These are phyloP conservation scores for Paramecium tetraurelia DNA, from an alignment of 73 alveolate genomes.

Conservation along the genomic window DNA sequence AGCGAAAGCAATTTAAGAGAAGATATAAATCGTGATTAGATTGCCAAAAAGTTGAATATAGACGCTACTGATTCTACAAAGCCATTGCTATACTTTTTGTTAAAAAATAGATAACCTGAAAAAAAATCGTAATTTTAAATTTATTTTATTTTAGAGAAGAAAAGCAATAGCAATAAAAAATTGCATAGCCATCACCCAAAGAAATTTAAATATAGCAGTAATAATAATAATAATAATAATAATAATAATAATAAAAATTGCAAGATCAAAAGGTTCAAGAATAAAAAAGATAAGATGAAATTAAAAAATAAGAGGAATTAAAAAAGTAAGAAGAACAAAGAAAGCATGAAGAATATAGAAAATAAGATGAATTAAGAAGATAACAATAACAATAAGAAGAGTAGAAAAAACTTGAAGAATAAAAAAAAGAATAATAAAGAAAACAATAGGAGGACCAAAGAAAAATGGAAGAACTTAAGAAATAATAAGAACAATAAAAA, in stretches of 20 bases:
- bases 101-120: neutral
- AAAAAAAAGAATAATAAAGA: neutral
- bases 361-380: constrained; percentile 31
- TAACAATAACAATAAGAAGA: neutral
- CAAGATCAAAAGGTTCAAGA: neutral
- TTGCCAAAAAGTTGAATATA: constrained; percentile 36
- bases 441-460: constrained; percentile 17
- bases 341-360: neutral
- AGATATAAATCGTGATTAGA: constrained; percentile 55
- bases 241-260: neutral
- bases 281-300: constrained; percentile 9
- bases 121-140: neutral
- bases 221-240: neutral
- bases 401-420: neutral
- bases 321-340: constrained; percentile 19
- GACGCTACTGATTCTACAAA: constrained; percentile 36
- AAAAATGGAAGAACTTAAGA: constrained; percentile 11
- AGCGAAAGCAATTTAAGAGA: constrained; percentile 62
- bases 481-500: constrained; percentile 19
- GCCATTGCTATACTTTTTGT: constrained; percentile 40
- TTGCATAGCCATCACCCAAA: constrained; percentile 8
- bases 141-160: neutral
- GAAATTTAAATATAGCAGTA: neutral
- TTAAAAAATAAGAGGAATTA: constrained; percentile 26
- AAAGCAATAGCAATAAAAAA: neutral